Evolutionary conservation across 2,329 filamentous ascomycete species (phyloP).

Genomic region (Samsoniella hepiali): DNA sequence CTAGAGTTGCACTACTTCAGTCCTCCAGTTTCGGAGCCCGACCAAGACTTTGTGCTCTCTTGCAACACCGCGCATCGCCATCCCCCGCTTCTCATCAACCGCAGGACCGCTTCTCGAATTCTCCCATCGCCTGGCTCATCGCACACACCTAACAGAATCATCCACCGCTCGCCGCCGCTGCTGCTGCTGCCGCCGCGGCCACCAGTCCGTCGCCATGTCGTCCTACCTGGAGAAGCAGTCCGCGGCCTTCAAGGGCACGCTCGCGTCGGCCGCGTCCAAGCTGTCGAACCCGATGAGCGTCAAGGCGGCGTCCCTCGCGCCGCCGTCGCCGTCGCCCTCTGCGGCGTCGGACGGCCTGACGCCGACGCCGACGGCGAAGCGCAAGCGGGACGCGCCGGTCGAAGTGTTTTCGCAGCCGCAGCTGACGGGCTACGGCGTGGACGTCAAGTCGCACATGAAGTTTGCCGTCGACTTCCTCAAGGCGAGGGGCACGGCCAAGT

Average conservation of each 20-base stretch:
- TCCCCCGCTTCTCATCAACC: slow-evolving; percentile 5
- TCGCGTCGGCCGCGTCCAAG: slow-evolving; percentile 62
- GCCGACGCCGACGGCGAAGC: slow-evolving; percentile 62
- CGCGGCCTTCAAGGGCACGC: slow-evolving; percentile 58
- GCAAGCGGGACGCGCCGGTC: slow-evolving; percentile 53
- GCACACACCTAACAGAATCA: neutral
- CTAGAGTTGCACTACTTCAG: neutral
- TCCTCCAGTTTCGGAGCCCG: neutral
- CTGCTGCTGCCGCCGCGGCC: slow-evolving; percentile 7
- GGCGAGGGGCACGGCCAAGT: slow-evolving; percentile 64
- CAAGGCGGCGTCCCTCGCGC: slow-evolving; percentile 45
- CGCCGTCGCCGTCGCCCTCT: slow-evolving; percentile 61
- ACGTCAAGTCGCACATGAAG: slow-evolving; percentile 82
- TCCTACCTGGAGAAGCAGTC: slow-evolving; percentile 63
- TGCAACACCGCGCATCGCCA: slow-evolving; percentile 2
- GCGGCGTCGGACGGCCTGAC: slow-evolving; percentile 59
- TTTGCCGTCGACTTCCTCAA: slow-evolving; percentile 84
- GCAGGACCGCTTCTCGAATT: neutral
- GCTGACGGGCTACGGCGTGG: slow-evolving; percentile 70
- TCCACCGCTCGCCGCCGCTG: slow-evolving; percentile 3
- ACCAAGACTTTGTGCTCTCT: neutral
- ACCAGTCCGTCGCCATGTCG: slow-evolving; percentile 47
- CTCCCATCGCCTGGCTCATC: neutral
- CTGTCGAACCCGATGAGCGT: slow-evolving; percentile 52
- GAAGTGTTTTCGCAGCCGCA: slow-evolving; percentile 73